Percentiles rank a stretch among this genome's conserved stretches.
phyloP scores from a whole-genome alignment of 2,329 filamentous ascomycete species.

The Penicillium occitanis region DNA sequence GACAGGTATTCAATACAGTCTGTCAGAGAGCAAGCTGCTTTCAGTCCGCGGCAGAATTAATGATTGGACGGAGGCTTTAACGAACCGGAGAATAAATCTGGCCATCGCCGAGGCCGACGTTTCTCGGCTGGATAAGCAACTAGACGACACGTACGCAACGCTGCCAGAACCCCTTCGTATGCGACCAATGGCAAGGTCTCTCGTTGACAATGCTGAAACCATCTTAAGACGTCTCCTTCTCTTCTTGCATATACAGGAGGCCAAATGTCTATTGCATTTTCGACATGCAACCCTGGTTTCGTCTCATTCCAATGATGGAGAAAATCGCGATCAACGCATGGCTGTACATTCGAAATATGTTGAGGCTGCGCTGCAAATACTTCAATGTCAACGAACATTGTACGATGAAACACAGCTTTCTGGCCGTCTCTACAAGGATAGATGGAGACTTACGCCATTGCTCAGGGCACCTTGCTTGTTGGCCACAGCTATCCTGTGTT shows the following conservation, averaged over 20 bases:
- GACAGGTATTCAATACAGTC: slow-evolving; percentile 27
- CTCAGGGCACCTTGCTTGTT: slow-evolving; percentile 29
- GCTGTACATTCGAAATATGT: slow-evolving; percentile 47
- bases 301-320: background rate
- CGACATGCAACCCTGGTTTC: background rate
- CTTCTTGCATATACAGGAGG: slow-evolving; percentile 26
- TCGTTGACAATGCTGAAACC: slow-evolving; percentile 16
- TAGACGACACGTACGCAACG: slow-evolving; percentile 24
- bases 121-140: slow-evolving; percentile 25
- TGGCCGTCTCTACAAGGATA: slow-evolving; percentile 41
- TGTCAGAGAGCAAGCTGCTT: slow-evolving; percentile 21
- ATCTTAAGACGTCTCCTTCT: slow-evolving; percentile 31
- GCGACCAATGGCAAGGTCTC: slow-evolving; percentile 19
- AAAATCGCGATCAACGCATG: slow-evolving; percentile 27
- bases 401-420: slow-evolving; percentile 44
- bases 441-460: slow-evolving; percentile 47
- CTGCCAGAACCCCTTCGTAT: slow-evolving; percentile 23
- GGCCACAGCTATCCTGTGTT: slow-evolving; percentile 1
- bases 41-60: slow-evolving; percentile 22
- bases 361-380: slow-evolving; percentile 46
- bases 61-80: slow-evolving; percentile 7
- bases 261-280: slow-evolving; percentile 11
- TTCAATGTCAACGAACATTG: slow-evolving; percentile 47
- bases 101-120: slow-evolving; percentile 24
- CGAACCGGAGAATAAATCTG: slow-evolving; percentile 14